A percentile compares a stretch with the other conserved stretches of the same genome.
Evolutionary conservation across 148 eudicot genomes (phyloP).

Genomic region (Chenopodium suecicum): DNA sequence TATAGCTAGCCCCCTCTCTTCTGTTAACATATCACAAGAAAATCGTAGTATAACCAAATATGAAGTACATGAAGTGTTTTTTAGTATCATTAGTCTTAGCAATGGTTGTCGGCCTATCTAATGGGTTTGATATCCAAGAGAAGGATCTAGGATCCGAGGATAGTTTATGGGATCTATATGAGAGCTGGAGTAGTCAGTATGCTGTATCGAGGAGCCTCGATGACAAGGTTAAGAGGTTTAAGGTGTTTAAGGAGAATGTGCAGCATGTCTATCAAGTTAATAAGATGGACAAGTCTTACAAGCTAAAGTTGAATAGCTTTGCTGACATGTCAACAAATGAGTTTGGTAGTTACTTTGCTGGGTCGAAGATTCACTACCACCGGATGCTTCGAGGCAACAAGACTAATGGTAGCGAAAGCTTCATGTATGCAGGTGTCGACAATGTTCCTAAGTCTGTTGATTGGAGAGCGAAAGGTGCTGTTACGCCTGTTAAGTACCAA

Average conservation of each 20-base stretch:
- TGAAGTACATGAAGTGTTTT: conserved; percentile 45
- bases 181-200: conserved; percentile 93
- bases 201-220: conserved; percentile 63
- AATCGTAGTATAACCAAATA: conserved; percentile 3
- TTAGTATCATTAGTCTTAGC: conserved; percentile 45
- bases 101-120: conserved; percentile 38
- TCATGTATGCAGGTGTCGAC: conserved; percentile 57
- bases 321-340: conserved; percentile 87
- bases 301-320: conserved; percentile 77
- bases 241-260: conserved; percentile 84
- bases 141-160: conserved; percentile 77
- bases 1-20: no score
- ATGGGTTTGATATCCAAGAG: conserved; percentile 62
- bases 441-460: conserved; percentile 61
- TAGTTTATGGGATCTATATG: conserved; percentile 72
- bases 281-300: conserved; percentile 81
- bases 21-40: not conserved
- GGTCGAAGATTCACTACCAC: conserved; percentile 67
- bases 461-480: conserved; percentile 87
- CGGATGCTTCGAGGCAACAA: conserved; percentile 53
- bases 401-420: conserved; percentile 24
- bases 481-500: conserved; percentile 73
- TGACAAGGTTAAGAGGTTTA: conserved; percentile 73
- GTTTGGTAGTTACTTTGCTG: conserved; percentile 54
- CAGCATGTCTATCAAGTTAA: conserved; percentile 54